Percentiles rank a stretch among this genome's conserved stretches.
Evolutionary conservation across 257 asterid genomes (phyloP).

Genomic region (Echium plantagineum): DNA sequence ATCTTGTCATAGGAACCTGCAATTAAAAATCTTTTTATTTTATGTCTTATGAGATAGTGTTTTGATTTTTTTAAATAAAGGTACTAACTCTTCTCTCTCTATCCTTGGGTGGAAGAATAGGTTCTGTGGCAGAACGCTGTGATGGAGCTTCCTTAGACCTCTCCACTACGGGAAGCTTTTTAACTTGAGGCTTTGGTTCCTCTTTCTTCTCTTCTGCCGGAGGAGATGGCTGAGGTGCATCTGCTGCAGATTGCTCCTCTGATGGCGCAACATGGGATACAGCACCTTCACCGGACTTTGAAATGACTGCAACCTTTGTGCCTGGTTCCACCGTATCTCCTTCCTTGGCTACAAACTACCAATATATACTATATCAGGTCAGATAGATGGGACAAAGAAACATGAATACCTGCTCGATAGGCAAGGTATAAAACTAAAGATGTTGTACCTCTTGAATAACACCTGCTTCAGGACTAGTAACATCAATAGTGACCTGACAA

Average conservation of each 20-base stretch:
- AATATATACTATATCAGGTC: conserved; percentile 4
- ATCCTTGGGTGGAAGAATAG: conserved; percentile 91
- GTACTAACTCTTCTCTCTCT: conserved; percentile 85
- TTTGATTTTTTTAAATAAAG: conserved; percentile 1
- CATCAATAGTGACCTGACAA: conserved; percentile 90
- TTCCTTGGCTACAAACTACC: conserved; percentile 78
- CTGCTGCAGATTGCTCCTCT: conserved; percentile 58
- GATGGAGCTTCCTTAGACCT: conserved; percentile 61
- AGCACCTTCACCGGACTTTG: conserved; percentile 77
- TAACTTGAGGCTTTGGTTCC: conserved; percentile 40
- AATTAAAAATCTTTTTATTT: neutral
- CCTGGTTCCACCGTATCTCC: conserved; percentile 98
- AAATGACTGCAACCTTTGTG: conserved; percentile 69
- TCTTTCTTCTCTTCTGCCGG: conserved; percentile 48
- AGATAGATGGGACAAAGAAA: conserved; percentile 1
- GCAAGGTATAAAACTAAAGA: neutral
- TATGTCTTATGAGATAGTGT: neutral
- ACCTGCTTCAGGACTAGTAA: conserved; percentile 96
- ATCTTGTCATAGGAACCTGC: conserved; percentile 98
- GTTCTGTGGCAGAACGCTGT: conserved; percentile 61
- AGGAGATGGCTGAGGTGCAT: conserved; percentile 30
- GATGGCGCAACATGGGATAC: conserved; percentile 63
- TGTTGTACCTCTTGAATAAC: conserved; percentile 69
- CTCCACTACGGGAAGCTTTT: conserved; percentile 37
- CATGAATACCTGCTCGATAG: neutral